Conservation (phyloP, 441 rosid species). For the Theobroma grandiflorum region DNA sequence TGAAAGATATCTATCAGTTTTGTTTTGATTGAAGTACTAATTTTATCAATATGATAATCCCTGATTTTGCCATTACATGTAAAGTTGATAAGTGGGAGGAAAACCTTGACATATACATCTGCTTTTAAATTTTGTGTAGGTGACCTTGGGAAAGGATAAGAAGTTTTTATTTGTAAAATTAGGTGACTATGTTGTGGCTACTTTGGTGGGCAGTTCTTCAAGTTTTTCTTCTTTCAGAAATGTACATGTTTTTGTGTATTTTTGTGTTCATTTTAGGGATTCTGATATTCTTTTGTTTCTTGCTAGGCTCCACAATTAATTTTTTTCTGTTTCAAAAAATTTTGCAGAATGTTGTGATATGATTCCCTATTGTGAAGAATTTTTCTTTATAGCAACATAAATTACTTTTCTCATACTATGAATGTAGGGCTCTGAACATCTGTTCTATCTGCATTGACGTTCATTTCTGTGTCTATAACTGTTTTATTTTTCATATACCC, state of each 20-base stretch:
- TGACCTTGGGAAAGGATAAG: background rate
- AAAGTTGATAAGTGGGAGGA: background rate
- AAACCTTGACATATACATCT: background rate
- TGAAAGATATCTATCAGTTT: background rate
- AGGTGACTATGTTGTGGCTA: background rate
- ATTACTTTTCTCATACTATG: background rate
- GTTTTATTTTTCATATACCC: slow-evolving; percentile 9
- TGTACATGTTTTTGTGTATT: slow-evolving; percentile 1
- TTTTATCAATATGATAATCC: background rate
- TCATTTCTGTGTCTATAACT: slow-evolving; percentile 7
- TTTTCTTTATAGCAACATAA: slow-evolving; percentile 5
- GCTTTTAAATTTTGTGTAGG: background rate
- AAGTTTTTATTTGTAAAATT: background rate
- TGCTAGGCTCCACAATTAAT: background rate
- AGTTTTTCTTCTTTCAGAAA: background rate
- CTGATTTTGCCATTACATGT: background rate
- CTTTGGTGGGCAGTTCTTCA: background rate
- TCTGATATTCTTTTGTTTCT: background rate
- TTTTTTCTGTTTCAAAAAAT: background rate
- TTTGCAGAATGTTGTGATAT: slow-evolving; percentile 8
- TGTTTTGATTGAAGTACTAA: slow-evolving; percentile 11
- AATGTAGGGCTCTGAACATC: background rate
- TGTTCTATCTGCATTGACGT: background rate
- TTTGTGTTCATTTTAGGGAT: background rate
- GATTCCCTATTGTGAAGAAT: background rate